These are phyloP conservation scores for Pseudoscleropodium purum DNA, from an alignment of 225 moss, liverwort and hornwort genomes.

Conservation along the genomic window DNA sequence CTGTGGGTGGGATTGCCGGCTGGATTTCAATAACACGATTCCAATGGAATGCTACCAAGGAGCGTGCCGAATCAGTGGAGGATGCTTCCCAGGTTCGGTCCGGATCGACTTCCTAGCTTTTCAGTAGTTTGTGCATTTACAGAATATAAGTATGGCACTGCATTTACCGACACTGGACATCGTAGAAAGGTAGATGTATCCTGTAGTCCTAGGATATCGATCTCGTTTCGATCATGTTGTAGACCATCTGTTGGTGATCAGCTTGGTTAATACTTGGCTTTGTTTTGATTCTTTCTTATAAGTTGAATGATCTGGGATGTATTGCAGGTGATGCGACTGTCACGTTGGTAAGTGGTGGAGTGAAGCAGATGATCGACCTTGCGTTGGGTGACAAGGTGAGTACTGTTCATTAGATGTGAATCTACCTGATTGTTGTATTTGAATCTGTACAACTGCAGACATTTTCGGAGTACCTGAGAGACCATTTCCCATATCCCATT, in stretches of 20 bases:
- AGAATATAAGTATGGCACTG: background rate
- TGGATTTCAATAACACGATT: background rate
- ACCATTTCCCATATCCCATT: background rate
- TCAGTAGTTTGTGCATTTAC: background rate
- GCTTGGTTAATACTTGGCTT: background rate
- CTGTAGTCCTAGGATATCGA: background rate
- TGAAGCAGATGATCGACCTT: background rate
- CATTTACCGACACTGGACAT: background rate
- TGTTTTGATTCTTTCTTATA: background rate
- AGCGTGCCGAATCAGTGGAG: background rate
- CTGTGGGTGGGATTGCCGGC: background rate
- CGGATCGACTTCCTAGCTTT: background rate
- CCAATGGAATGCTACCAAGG: background rate
- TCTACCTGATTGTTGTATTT: background rate
- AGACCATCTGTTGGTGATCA: background rate
- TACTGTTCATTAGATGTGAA: background rate
- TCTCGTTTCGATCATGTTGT: background rate
- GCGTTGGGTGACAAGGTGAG: constrained; percentile 6
- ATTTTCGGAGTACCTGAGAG: background rate
- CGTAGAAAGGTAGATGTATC: background rate
- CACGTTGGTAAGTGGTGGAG: background rate
- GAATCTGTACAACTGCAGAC: background rate
- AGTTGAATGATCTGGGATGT: background rate
- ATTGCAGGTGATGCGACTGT: background rate
- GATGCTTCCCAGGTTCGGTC: background rate